Evolutionary conservation across 305 asterid genomes (phyloP).

Genomic region (Solanum chacoense): DNA sequence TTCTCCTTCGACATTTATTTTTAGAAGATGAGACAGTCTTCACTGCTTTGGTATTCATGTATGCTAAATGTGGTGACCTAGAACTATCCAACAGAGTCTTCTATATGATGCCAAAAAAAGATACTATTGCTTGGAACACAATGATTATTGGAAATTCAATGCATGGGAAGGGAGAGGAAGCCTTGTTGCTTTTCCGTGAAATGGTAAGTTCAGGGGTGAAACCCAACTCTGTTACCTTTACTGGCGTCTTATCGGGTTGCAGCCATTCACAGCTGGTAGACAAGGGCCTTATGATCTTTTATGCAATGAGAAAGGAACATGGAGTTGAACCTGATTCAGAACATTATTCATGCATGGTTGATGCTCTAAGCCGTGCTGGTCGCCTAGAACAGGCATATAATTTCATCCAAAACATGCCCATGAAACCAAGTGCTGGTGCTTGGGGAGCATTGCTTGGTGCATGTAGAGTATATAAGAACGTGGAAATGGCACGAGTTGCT

Average conservation of each 20-base stretch:
- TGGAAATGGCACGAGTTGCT: slow-evolving; percentile 40
- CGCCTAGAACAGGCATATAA: slow-evolving; percentile 43
- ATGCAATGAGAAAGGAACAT: slow-evolving; percentile 39
- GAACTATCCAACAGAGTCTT: slow-evolving; percentile 34
- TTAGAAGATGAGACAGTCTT: slow-evolving; percentile 29
- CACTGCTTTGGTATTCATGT: slow-evolving; percentile 50
- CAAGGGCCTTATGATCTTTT: slow-evolving; percentile 36
- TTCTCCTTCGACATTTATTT: slow-evolving; percentile 23
- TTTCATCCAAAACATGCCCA: slow-evolving; percentile 48
- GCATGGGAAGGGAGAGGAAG: slow-evolving; percentile 59
- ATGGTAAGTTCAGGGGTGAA: slow-evolving; percentile 38
- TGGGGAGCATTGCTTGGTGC: slow-evolving; percentile 80
- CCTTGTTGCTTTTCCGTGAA: slow-evolving; percentile 35
- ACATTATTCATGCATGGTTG: slow-evolving; percentile 61
- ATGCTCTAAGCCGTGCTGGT: slow-evolving; percentile 62
- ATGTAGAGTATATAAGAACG: slow-evolving; percentile 44
- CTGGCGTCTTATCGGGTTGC: slow-evolving; percentile 55
- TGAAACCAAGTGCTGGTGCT: slow-evolving; percentile 45
- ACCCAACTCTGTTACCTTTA: slow-evolving; percentile 55
- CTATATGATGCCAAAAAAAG: slow-evolving; percentile 30
- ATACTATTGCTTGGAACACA: slow-evolving; percentile 66
- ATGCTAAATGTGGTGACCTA: slow-evolving; percentile 55
- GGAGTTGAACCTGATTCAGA: slow-evolving; percentile 53
- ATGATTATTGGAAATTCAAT: slow-evolving; percentile 49
- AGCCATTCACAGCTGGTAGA: slow-evolving; percentile 62